phyloP scores from a whole-genome alignment of 176 grass and related monocot genomes.

The Raddia distichophylla region DNA sequence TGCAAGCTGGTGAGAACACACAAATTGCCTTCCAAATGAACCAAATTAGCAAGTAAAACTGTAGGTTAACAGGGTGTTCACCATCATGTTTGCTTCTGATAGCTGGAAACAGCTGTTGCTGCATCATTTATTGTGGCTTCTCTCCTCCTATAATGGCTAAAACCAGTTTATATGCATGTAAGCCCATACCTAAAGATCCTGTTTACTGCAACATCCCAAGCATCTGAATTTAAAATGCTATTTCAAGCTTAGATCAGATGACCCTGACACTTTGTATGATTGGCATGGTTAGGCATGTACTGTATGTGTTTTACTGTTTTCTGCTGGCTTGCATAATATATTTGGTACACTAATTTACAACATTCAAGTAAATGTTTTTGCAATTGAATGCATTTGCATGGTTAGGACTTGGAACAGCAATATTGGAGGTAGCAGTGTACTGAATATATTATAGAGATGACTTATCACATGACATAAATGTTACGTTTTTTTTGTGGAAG shows the following conservation, averaged over 20 bases:
- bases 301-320: background rate
- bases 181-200: background rate
- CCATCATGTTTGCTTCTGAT: background rate
- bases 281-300: background rate
- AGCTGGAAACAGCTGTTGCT: background rate
- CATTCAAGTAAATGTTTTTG: background rate
- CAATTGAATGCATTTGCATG: background rate
- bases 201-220: background rate
- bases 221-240: background rate
- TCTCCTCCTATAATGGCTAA: background rate
- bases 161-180: background rate
- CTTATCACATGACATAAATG: background rate
- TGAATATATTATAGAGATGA: background rate
- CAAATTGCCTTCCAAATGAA: background rate
- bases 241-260: slow-evolving; percentile 7
- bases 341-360: background rate
- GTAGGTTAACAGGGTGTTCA: background rate
- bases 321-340: background rate
- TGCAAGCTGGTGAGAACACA: too few species aligned
- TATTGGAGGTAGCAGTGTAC: background rate
- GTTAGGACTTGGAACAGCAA: background rate
- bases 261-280: background rate
- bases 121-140: background rate
- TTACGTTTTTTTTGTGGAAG: background rate
- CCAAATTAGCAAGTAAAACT: background rate